Conservation (phyloP, 192 early-diverging fungal species). For the Coemansia sp. region DNA sequence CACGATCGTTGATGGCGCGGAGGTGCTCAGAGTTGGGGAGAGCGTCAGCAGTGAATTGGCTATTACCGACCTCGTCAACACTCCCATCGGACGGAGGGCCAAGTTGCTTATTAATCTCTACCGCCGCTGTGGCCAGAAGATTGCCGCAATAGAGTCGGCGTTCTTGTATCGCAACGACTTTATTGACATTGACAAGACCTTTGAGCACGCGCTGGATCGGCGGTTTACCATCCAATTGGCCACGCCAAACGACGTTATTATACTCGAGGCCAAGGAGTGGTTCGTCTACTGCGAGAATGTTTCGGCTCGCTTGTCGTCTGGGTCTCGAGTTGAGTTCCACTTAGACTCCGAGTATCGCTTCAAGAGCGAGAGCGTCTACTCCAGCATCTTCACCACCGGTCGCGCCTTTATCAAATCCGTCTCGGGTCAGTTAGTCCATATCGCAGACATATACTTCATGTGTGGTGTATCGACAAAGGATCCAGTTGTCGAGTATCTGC, state of each 20-base stretch:
- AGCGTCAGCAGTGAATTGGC: constrained; percentile 66
- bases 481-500: constrained; percentile 81
- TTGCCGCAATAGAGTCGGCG: constrained; percentile 70
- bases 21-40: constrained; percentile 69
- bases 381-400: constrained; percentile 70
- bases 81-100: constrained; percentile 76
- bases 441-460: constrained; percentile 75
- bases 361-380: constrained; percentile 58
- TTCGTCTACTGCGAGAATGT: constrained; percentile 44
- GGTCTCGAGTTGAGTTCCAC: constrained; percentile 69
- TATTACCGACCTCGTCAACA: constrained; percentile 78
- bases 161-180: constrained; percentile 82
- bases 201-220: constrained; percentile 69
- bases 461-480: constrained; percentile 69
- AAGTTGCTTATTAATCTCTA: constrained; percentile 67
- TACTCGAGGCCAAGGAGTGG: constrained; percentile 85
- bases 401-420: constrained; percentile 56
- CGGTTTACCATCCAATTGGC: constrained; percentile 65
- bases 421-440: constrained; percentile 60
- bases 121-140: constrained; percentile 56
- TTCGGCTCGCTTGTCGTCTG: constrained; percentile 52
- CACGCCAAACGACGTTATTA: constrained; percentile 73
- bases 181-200: constrained; percentile 70
- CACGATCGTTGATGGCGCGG: constrained; percentile 61
- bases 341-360: constrained; percentile 69